Percentiles rank a stretch among this genome's conserved stretches.
Evolutionary conservation across 305 asterid genomes (phyloP).

Genomic region (Fraxinus greggii): DNA sequence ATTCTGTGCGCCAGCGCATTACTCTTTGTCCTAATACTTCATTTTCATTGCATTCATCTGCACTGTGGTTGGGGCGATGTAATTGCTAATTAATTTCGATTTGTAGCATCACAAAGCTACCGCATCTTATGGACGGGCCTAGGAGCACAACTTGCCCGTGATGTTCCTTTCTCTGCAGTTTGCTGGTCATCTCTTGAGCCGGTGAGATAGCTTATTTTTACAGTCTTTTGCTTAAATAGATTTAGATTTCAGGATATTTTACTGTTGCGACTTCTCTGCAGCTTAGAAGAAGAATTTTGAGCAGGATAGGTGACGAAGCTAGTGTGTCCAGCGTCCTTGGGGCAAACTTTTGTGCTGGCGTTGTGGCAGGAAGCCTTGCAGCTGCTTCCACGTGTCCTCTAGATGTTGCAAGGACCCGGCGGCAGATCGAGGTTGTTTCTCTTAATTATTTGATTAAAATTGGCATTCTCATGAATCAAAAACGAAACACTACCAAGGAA

Average conservation of each 20-base stretch:
- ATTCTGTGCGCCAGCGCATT: too few relatives aligned
- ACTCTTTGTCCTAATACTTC: not conserved
- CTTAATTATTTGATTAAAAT: not conserved
- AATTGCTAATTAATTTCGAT: slow-evolving; percentile 4
- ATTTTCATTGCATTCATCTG: not conserved
- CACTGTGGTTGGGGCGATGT: not conserved
- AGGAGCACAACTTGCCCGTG: slow-evolving; percentile 95
- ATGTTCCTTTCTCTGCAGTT: slow-evolving; percentile 93
- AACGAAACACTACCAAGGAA: not conserved
- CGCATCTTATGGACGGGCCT: slow-evolving; percentile 85
- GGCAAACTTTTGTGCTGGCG: slow-evolving; percentile 80
- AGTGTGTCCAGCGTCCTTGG: slow-evolving; percentile 51
- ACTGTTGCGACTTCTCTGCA: slow-evolving; percentile 28
- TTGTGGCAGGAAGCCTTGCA: slow-evolving; percentile 86
- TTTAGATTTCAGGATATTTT: not conserved
- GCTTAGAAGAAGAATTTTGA: slow-evolving; percentile 67
- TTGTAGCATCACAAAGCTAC: slow-evolving; percentile 48
- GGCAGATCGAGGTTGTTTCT: slow-evolving; percentile 76
- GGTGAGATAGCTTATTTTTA: slow-evolving; percentile 40
- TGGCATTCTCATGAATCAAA: not conserved
- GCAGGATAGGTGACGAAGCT: slow-evolving; percentile 49
- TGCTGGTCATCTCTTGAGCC: slow-evolving; percentile 96
- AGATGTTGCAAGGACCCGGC: slow-evolving; percentile 87
- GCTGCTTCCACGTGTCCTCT: slow-evolving; percentile 81
- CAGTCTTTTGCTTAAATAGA: not conserved